Conservation (phyloP, 2,329 filamentous ascomycete genomes). For the Fusarium clavum region DNA sequence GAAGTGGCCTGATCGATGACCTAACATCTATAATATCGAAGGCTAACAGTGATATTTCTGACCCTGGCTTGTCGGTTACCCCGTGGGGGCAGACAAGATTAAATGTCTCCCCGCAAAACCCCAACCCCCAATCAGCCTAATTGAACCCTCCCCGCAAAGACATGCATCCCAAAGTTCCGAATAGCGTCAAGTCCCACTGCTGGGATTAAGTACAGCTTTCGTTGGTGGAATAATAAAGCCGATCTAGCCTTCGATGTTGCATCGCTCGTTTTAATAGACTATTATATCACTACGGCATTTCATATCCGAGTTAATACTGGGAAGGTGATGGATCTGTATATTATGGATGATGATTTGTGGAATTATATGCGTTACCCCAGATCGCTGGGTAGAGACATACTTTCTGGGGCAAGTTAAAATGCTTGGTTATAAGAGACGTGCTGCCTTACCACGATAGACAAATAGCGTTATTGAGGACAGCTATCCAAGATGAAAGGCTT, state of each 20-base stretch:
- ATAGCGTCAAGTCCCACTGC: background rate
- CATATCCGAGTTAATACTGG: background rate
- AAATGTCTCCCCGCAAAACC: constrained; percentile 15
- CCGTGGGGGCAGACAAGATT: constrained; percentile 4
- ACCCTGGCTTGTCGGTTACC: background rate
- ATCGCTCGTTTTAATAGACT: background rate
- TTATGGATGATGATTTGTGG: constrained; percentile 18
- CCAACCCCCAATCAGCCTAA: constrained; percentile 13
- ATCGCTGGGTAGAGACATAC: background rate
- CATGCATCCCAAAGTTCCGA: constrained; percentile 5
- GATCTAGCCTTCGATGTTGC: constrained; percentile 11
- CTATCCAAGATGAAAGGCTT: constrained; percentile 5
- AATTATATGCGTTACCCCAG: background rate
- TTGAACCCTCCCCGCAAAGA: background rate
- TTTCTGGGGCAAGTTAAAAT: background rate
- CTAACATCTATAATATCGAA: no score
- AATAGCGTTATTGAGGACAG: background rate
- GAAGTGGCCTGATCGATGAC: no score
- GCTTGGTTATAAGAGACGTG: background rate
- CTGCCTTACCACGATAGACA: background rate
- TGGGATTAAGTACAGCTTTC: background rate
- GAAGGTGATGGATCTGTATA: background rate
- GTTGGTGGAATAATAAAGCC: constrained; percentile 19
- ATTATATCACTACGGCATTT: constrained; percentile 12
- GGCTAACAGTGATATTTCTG: no score